Percentiles rank a stretch among this genome's conserved stretches.
phyloP scores from a whole-genome alignment of 495 filamentous ascomycete genomes.

The Lepraria neglecta region DNA sequence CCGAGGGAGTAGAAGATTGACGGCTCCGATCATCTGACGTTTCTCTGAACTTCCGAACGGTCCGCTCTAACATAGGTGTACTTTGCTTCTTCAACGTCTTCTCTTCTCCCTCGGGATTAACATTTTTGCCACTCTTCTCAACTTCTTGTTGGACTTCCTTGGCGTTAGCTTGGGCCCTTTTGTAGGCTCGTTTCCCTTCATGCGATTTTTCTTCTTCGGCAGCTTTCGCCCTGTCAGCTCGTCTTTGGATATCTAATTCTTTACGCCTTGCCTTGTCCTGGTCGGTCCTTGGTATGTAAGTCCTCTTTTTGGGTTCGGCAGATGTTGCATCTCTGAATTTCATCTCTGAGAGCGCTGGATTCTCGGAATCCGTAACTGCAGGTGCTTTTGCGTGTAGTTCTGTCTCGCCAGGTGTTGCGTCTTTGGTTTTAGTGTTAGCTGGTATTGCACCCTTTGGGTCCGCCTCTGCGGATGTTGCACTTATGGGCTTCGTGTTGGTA shows the following conservation, averaged over 20 bases:
- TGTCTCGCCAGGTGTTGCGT: too few species aligned
- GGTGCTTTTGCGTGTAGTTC: too few species aligned
- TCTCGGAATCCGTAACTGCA: too few species aligned
- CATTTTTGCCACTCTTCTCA: neutral
- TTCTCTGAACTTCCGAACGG: neutral
- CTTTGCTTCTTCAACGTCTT: neutral
- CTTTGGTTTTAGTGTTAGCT: too few species aligned
- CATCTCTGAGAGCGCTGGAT: neutral
- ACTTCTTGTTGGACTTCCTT: neutral
- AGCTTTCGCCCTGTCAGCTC: constrained; percentile 1
- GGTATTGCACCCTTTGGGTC: too few species aligned
- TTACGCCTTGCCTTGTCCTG: constrained; percentile 2
- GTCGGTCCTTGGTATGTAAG: neutral
- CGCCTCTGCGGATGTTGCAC: too few species aligned
- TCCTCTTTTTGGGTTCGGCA: neutral
- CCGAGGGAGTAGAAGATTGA: constrained; percentile 9
- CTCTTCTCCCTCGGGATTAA: neutral
- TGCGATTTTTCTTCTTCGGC: neutral
- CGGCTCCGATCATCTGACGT: neutral
- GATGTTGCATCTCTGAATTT: neutral
- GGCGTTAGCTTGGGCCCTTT: neutral
- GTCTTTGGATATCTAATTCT: neutral
- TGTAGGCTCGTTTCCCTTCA: neutral
- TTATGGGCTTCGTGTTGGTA: too few species aligned
- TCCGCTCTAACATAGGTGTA: neutral